Base-by-base conservation (phyloP, 2,329 filamentous ascomycete genomes). In the Neonectria coccinea region DNA sequence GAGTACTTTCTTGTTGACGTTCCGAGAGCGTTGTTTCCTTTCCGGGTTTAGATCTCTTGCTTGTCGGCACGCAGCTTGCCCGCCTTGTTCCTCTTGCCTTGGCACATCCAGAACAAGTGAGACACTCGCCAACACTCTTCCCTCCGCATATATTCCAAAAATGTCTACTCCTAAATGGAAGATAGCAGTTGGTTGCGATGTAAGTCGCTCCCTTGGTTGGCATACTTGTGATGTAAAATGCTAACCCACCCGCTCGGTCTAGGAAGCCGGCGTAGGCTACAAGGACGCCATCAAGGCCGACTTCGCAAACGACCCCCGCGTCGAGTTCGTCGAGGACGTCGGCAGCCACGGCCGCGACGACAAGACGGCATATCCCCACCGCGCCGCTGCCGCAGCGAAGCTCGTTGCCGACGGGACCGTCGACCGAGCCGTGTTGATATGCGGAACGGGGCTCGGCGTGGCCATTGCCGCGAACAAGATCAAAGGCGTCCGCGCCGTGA, bases 401-500 rank as follows among this genome's bases (percentile, higher is more conserved):
- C 82, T 91, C 41, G 86, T 92, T 11, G 83, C 85, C 4, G 78
- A 82, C 6, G 90, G 89, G 47, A 84, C 88, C 73, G 91, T 87
- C 56, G 93, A 97, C 79, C 90, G 93, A 57, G 93, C 92, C 0
- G 84, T 97, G 41, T 82, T 94, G 45, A 92, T 97, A 81, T 97
- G 93, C 81, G 93, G 93, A 2, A 97, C 93, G 0, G 93, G 93
- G 0, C 86, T 97, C 8, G 93, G 93, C 20, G 93, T 97, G 8
- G 93, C 93, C 72, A 97, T 97, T 76, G 83, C 88, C n/a, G 93
- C 93, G 70, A 97, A 97, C 85, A 97, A 97, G 79, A 89, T 97
- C 68, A 90, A 89, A 61, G 93, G 93, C 6, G 88, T 97, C 66
- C 85, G 93, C 25, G 93, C 93, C n/a, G 93, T 97, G 18, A 97